Base-by-base conservation (phyloP, 2,329 filamentous ascomycete genomes). In the Fusarium sp. region DNA sequence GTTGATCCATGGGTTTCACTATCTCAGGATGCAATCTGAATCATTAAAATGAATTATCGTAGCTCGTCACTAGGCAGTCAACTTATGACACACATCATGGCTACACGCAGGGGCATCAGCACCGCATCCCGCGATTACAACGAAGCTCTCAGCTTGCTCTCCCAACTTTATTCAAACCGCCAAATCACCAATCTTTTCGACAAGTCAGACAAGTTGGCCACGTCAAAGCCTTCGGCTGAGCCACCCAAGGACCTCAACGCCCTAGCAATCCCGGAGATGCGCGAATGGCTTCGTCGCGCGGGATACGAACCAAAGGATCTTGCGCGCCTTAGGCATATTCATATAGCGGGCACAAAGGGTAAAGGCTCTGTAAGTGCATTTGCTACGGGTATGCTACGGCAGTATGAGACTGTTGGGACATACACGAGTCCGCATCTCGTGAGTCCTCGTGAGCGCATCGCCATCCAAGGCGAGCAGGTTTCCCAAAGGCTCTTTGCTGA, bases 261-360 rank as follows among this genome's bases (percentile, higher is more conserved):
- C 48, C 85, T 84, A 56, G 92, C 94, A 8, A 90, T 97, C 50
- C 92, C 93, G 0, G 93, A 97, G 78, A 95, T 96, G 87, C 82
- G 90, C 28, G 87, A 89, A 72, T 97, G 92, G 92, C 89, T 93
- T 69, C 83, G 81, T 45, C 91, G 91, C 65, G 90, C 93, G 56
- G 93, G 93, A 49, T 93, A 97, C 80, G 81, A 91, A 80, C 78
- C 79, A 2, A 55, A 73, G 1, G 81, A 84, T 68, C 81, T 88
- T 26, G 73, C 79, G 14, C 69, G 74, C 6, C 79, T 87, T 52
- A 80, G 79, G 17, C 86, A 85, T 70, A 89, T 98, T 64, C 95
- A 98, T 77, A 90, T 98, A 45, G 93, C 95, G 2, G 95, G 95
- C 14, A 98, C 95, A 6, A 98, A 98, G 79, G 95, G 95, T 63